Evolutionary conservation across 768 basidiomycete species (phyloP), one percentile per base, ranked within the genome.

Genomic region (Agaricus bisporus): DNA sequence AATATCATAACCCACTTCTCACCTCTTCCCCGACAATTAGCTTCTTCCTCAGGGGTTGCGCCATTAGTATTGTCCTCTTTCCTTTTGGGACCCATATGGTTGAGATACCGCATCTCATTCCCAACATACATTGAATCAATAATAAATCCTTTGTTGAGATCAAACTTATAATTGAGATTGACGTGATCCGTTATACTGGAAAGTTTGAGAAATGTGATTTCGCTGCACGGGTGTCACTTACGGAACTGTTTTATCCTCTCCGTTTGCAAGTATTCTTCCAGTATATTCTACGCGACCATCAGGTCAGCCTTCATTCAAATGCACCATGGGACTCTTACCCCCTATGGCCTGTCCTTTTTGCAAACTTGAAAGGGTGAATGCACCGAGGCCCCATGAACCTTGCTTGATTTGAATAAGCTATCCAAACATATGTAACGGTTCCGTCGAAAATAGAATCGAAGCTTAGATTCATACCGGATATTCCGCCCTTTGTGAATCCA

Each of bases 41-140:
- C 10, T 35, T 14, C 8, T 20, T 15, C 39, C 18, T 38, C 17
- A 56, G 43, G 28, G 14, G 12, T 22, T 1, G 56, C 47, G 55
- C 77, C 79, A 59, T 84, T 88, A 3, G 68, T 63, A 15, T n/a
- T 56, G 42, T 57, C 47, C 55, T 54, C 32, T 11, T 47, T 59
- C 18, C 70, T 15, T 7, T 18, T 54, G 15, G 53, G 46, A 7
- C 53, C 53, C 22, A 29, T 68, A 53, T 90, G 87, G 59, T 91
- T 86, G 49, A 89, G 80, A 59, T 81, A 88, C 12, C 86, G 73
- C n/a, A 85, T 72, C 38, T 74, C 70, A 54, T 88, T 88, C 4
- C 85, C 86, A 0, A 69, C 75, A 35, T 68, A 72, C 15, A 74
- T 65, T 28, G 79, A 70, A 61, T 90, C 88, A n/a, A 88, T 60